Evolutionary conservation across 176 grass and related monocot species (phyloP).

Genomic region (Musa schizocarpa): DNA sequence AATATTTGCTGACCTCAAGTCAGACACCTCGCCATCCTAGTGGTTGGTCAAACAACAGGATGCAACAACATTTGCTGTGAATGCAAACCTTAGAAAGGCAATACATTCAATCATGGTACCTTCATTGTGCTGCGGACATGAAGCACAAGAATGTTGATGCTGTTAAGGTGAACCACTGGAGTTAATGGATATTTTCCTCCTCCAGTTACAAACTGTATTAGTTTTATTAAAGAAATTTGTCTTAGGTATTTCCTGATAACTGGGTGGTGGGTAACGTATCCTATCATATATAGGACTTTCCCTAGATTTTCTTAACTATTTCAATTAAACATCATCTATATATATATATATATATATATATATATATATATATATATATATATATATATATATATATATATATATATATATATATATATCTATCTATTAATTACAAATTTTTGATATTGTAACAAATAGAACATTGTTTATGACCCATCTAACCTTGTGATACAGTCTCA

Average conservation of each 20-base stretch:
- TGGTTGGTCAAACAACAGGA: no score
- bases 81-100: no score
- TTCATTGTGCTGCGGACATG: slow-evolving; percentile 48
- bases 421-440: background rate
- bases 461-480: background rate
- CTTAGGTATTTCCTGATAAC: background rate
- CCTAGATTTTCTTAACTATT: background rate
- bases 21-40: no score
- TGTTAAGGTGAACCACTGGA: slow-evolving; percentile 50
- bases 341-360: background rate
- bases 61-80: no score
- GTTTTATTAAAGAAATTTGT: background rate
- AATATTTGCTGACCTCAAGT: no score
- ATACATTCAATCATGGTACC: no score
- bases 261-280: background rate
- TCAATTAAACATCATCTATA: background rate
- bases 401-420: no score
- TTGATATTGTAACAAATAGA: background rate
- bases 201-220: background rate
- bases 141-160: slow-evolving; percentile 97
- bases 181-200: background rate
- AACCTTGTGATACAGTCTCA: background rate
- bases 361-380: no score
- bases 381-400: background rate
- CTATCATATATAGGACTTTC: background rate